Base-by-base conservation (phyloP, 2,329 filamentous ascomycete species). In the Dothidotthia symphoricarpi region DNA sequence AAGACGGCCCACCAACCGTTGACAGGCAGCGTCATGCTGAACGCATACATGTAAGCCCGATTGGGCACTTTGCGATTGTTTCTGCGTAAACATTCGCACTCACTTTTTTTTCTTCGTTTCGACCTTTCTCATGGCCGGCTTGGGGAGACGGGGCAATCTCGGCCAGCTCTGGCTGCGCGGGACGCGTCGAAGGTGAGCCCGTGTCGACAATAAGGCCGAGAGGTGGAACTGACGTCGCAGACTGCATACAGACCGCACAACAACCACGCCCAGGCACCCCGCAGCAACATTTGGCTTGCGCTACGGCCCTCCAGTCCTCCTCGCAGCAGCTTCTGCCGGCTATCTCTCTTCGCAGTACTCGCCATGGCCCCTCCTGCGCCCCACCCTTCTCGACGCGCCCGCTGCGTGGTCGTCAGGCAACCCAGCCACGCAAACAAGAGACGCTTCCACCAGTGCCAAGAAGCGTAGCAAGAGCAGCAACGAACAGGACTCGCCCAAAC, bases 331-430 rank as follows among this genome's bases (percentile, higher is more conserved):
- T 24, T 49, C 59, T n/a, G 49, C 45, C 14, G 50, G 49, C 41
- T 53, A 51, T 25, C 34, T 58, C 16, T 36, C 43, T n/a, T 49
- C 52, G 6, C 36, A 51, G 2, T 34, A 39, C 14, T 42, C 49
- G 6, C 45, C 42, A 35, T 45, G 31, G 27, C 43, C 53, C 12
- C 40, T 52, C 31, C 17, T 51, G 2, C 54, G 49, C 7, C 52
- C 59, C 17, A 51, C 59, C 12, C 54, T 53, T 14, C 49, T 56
- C 24, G 63, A 66, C 45, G 49, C 61, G 28, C 57, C 61, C 11
- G 46, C 58, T 3, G 31, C 45, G 15, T 47, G 49, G 38, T 49
- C 47, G 10, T 57, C 54, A 31, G 53, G 47, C 36, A 34, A n/a
- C 14, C 32, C 48, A n/a, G 28, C 45, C 12, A 24, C 43, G 2